Percentiles rank a stretch among this genome's conserved stretches.
Conservation (phyloP, 352 stramenopile species). For the Pythium brachiatum region DNA sequence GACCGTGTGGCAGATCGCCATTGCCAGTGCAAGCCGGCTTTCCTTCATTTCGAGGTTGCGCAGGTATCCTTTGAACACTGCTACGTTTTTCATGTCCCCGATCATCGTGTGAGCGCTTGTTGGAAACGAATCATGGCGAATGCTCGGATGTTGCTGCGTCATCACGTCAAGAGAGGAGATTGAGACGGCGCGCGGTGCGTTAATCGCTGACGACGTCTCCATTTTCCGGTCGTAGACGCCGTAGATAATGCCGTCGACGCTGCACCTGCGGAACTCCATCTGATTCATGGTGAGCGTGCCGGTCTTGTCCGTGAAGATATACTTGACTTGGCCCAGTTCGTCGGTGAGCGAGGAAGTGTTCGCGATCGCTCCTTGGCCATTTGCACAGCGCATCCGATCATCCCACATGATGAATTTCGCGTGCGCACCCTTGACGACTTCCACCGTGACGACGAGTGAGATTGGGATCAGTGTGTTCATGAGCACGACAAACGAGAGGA, state of each 20-base stretch:
- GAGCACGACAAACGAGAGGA: slow-evolving; percentile 90
- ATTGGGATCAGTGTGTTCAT: slow-evolving; percentile 93
- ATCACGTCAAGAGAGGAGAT: slow-evolving; percentile 22
- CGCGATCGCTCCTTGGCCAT: slow-evolving; percentile 64
- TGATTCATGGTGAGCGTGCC: slow-evolving; percentile 93
- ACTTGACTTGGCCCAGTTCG: slow-evolving; percentile 90
- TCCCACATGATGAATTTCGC: slow-evolving; percentile 83
- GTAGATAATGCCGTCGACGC: slow-evolving; percentile 88
- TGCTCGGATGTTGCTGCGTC: slow-evolving; percentile 13
- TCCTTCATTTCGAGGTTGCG: slow-evolving; percentile 50
- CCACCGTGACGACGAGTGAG: slow-evolving; percentile 89
- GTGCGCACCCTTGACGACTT: slow-evolving; percentile 73
- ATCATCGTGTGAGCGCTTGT: slow-evolving; percentile 8
- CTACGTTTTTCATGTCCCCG: slow-evolving; percentile 23
- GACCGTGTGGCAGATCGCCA: slow-evolving; percentile 84
- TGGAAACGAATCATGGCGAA: slow-evolving; percentile 14
- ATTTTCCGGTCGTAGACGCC: slow-evolving; percentile 40
- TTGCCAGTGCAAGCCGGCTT: slow-evolving; percentile 61
- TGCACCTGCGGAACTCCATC: slow-evolving; percentile 96
- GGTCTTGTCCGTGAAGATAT: slow-evolving; percentile 94
- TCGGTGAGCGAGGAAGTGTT: slow-evolving; percentile 91
- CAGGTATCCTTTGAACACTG: slow-evolving; percentile 45
- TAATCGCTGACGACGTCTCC: slow-evolving; percentile 10
- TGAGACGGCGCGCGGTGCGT: slow-evolving; percentile 15
- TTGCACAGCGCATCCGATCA: slow-evolving; percentile 47